phyloP scores from a whole-genome alignment of 1,284 basidiomycete genomes.

The Marasmius oreades region DNA sequence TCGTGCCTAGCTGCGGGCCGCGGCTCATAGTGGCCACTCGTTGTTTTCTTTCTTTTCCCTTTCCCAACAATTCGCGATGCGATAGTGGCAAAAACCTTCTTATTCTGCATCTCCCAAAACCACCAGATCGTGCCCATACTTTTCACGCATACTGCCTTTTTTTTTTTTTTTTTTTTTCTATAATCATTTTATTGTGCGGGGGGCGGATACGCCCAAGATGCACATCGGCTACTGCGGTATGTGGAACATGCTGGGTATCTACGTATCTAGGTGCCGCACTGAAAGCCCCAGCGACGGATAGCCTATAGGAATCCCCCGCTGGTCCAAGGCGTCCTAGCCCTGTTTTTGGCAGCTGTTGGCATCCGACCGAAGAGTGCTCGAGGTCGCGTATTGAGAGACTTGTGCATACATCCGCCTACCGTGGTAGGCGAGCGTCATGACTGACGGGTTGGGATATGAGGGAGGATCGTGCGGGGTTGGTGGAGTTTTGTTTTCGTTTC shows the following conservation, averaged over 20 bases:
- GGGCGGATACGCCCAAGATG: neutral
- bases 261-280: neutral
- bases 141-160: no score
- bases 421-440: neutral
- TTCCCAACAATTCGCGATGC: no score
- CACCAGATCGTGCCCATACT: no score
- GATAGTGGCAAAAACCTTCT: no score
- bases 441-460: neutral
- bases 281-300: neutral
- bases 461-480: neutral
- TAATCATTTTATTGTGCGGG: neutral
- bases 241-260: neutral
- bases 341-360: neutral
- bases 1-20: no score
- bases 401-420: neutral
- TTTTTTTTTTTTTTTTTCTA: conserved; percentile 2
- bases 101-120: no score
- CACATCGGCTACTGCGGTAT: neutral
- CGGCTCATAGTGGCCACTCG: no score
- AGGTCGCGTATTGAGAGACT: neutral
- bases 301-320: neutral
- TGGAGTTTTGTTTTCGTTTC: no score
- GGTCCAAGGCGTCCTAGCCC: neutral
- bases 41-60: no score
- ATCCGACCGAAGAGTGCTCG: neutral